A percentile compares a stretch with the other conserved stretches of the same genome.
phyloP scores from a whole-genome alignment of 495 filamentous ascomycete species.

The Rusavskia elegans region DNA sequence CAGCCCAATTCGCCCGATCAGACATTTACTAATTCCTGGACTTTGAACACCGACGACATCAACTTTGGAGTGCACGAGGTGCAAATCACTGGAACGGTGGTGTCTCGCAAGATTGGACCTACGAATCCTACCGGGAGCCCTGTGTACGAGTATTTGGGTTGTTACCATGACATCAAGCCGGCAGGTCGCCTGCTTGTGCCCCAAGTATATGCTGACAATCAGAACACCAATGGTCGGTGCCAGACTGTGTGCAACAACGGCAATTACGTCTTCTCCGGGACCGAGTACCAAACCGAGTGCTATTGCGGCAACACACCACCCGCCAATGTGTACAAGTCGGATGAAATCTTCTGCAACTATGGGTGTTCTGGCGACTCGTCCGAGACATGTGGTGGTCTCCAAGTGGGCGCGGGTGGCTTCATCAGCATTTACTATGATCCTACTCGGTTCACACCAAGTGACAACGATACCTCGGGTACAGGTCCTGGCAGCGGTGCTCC shows the following conservation, averaged over 20 bases:
- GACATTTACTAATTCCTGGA: conserved; percentile 16
- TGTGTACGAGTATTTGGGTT: conserved; percentile 19
- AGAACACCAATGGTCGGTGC: conserved; percentile 25
- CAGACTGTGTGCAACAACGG: conserved; percentile 17
- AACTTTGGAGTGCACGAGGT: conserved; percentile 21
- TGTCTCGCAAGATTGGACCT: conserved; percentile 16
- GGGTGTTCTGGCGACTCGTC: conserved; percentile 16
- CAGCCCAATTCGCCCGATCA: conserved; percentile 12
- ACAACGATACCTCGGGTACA: not conserved
- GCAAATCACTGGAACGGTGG: conserved; percentile 16
- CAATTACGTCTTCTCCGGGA: conserved; percentile 30
- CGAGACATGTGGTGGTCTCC: conserved; percentile 1
- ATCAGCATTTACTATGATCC: conserved; percentile 4
- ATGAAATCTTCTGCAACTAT: conserved; percentile 20
- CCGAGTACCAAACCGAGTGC: conserved; percentile 34
- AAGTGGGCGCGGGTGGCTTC: not conserved
- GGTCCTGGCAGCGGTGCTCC: conserved; percentile 1
- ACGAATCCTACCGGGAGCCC: conserved; percentile 9
- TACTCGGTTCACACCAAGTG: conserved; percentile 1
- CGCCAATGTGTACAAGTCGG: conserved; percentile 16
- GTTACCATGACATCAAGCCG: conserved; percentile 19
- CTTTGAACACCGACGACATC: conserved; percentile 25
- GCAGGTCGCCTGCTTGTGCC: conserved; percentile 13
- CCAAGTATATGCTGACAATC: conserved; percentile 11
- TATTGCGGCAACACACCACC: conserved; percentile 24